Evolutionary conservation across 1,139 yeast genomes (phyloP).

Genomic region (Lodderomyces pseudojiufengensis): DNA sequence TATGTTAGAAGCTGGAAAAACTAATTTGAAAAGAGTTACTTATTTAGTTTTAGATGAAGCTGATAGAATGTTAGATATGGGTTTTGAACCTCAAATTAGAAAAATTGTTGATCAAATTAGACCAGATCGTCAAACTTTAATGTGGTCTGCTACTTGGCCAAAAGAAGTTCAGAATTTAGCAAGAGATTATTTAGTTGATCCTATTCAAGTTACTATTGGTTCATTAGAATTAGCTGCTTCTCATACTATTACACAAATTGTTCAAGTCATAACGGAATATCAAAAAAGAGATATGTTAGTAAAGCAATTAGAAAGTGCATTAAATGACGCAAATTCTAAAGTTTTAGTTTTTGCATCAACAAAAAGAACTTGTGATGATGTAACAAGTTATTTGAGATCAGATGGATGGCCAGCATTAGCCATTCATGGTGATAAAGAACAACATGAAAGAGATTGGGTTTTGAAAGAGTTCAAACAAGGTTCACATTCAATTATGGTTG

Average conservation of each 20-base stretch:
- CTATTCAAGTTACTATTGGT: slow-evolving; percentile 95
- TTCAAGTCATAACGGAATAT: slow-evolving; percentile 85
- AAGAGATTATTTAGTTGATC: slow-evolving; percentile 84
- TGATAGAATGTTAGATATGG: slow-evolving; percentile 96
- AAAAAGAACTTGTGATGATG: slow-evolving; percentile 95
- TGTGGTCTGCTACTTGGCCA: slow-evolving; percentile 99
- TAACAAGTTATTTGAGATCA: slow-evolving; percentile 84
- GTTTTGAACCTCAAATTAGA: slow-evolving; percentile 94
- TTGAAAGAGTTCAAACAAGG: slow-evolving; percentile 88
- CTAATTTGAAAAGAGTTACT: slow-evolving; percentile 93
- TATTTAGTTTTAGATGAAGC: slow-evolving; percentile 97
- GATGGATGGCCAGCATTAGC: slow-evolving; percentile 99
- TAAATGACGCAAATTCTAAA: slow-evolving; percentile 75
- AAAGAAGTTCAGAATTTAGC: slow-evolving; percentile 93
- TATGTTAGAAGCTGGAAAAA: slow-evolving; percentile 92
- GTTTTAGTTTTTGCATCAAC: slow-evolving; percentile 88
- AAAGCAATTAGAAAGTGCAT: slow-evolving; percentile 80
- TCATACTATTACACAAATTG: slow-evolving; percentile 90
- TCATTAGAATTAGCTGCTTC: slow-evolving; percentile 95
- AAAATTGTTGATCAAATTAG: slow-evolving; percentile 92
- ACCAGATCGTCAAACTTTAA: slow-evolving; percentile 96
- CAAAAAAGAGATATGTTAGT: slow-evolving; percentile 90
- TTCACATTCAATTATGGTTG: slow-evolving; percentile 95
- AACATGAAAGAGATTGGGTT: slow-evolving; percentile 99
- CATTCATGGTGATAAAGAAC: slow-evolving; percentile 98